phyloP scores from a whole-genome alignment of 2,329 filamentous ascomycete genomes.

The Didymella pomorum region DNA sequence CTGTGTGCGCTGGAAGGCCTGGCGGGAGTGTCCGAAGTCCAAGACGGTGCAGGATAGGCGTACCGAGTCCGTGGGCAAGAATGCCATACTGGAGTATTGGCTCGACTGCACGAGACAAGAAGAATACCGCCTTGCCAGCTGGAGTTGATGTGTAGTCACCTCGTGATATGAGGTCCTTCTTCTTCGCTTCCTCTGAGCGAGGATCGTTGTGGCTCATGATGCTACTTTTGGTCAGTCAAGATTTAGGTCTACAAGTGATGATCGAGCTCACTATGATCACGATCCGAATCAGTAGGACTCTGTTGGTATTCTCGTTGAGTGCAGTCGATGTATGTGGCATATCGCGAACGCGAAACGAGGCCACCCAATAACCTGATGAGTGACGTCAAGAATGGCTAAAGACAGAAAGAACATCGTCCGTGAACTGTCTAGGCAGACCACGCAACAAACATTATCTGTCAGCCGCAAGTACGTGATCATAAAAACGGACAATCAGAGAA shows the following conservation, averaged over 20 bases:
- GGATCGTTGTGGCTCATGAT: conserved; percentile 36
- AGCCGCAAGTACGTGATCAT: no score
- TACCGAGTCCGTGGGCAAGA: conserved; percentile 54
- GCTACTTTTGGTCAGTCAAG: neutral
- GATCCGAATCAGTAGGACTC: neutral
- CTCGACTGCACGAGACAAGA: conserved; percentile 58
- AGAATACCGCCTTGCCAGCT: conserved; percentile 53
- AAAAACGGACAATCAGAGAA: neutral
- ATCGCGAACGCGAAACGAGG: neutral
- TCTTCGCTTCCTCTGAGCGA: conserved; percentile 41
- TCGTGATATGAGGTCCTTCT: conserved; percentile 51
- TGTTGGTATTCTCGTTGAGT: neutral
- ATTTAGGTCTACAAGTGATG: neutral
- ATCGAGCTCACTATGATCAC: neutral
- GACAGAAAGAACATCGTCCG: neutral
- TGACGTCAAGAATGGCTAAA: conserved; percentile 2
- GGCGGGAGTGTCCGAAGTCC: conserved; percentile 56
- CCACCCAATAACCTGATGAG: neutral
- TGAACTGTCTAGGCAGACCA: neutral
- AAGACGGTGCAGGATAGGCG: conserved; percentile 55
- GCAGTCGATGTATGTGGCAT: neutral
- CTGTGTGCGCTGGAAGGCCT: conserved; percentile 53
- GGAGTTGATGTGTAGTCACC: conserved; percentile 53
- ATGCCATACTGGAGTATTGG: conserved; percentile 60
- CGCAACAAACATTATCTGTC: no score